Evolutionary conservation across 192 early-diverging fungal genomes (phyloP).

Genomic region (Lunasporangiospora selenospora): DNA sequence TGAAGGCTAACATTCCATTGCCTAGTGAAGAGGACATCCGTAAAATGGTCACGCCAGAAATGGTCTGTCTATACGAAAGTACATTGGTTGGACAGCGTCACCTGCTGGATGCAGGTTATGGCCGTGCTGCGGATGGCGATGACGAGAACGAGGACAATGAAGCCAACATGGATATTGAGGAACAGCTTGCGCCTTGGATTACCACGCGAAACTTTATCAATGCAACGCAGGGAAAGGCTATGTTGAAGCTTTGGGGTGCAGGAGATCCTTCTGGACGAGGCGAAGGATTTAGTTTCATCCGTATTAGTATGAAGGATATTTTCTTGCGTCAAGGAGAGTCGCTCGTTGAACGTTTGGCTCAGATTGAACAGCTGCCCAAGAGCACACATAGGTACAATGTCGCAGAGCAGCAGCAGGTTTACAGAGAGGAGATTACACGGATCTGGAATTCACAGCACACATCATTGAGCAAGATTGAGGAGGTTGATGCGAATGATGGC

Average conservation of each 20-base stretch:
- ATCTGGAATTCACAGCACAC: conserved; percentile 92
- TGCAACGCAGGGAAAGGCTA: conserved; percentile 91
- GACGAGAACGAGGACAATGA: conserved; percentile 74
- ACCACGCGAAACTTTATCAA: conserved; percentile 95
- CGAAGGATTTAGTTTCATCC: conserved; percentile 98
- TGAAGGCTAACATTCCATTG: conserved; percentile 72
- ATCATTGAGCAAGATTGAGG: conserved; percentile 64
- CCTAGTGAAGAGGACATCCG: conserved; percentile 90
- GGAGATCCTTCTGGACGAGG: conserved; percentile 96
- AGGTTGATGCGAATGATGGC: conserved; percentile 57
- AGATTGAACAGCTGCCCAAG: conserved; percentile 82
- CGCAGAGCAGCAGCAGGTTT: conserved; percentile 95
- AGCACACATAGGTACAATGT: conserved; percentile 86
- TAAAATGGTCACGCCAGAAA: conserved; percentile 93
- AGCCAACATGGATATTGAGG: conserved; percentile 82
- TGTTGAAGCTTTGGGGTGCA: conserved; percentile 94
- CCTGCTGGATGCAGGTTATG: conserved; percentile 90
- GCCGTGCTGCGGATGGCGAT: conserved; percentile 58
- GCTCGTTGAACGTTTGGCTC: conserved; percentile 82
- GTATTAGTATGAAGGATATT: conserved; percentile 97
- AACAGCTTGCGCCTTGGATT: conserved; percentile 95
- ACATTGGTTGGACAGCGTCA: conserved; percentile 93
- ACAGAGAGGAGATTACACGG: conserved; percentile 89
- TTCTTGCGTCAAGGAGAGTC: conserved; percentile 89
- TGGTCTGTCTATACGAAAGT: conserved; percentile 94